phyloP scores from a whole-genome alignment of 1,139 yeast species.

The Saccharomyces hybrid region DNA sequence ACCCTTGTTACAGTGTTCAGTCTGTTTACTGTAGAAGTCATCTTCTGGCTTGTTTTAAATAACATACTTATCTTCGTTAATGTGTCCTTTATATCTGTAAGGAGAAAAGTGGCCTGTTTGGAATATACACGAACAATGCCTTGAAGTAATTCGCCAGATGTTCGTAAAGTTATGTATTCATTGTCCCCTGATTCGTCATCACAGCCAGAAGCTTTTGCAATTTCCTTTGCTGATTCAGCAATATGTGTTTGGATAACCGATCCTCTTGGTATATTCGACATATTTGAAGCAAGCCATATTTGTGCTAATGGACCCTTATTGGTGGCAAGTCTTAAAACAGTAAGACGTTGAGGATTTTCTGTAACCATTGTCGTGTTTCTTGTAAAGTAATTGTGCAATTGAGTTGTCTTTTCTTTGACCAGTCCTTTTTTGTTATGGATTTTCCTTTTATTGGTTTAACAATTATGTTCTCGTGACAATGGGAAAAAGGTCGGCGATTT shows the following conservation, averaged over 20 bases:
- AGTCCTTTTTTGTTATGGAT: not conserved
- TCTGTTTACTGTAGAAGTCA: constrained; percentile 36
- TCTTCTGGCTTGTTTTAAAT: constrained; percentile 42
- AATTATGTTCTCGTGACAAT: too few species aligned
- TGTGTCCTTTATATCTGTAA: constrained; percentile 81
- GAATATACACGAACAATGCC: constrained; percentile 89
- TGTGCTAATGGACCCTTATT: constrained; percentile 81
- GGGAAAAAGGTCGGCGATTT: too few species aligned
- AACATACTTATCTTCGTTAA: constrained; percentile 67
- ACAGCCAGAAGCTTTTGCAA: constrained; percentile 35
- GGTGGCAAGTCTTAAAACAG: constrained; percentile 29
- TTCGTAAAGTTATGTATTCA: constrained; percentile 64
- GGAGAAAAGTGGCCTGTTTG: constrained; percentile 72
- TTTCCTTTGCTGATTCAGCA: constrained; percentile 55
- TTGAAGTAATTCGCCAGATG: constrained; percentile 80
- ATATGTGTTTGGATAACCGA: constrained; percentile 72
- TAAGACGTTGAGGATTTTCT: constrained; percentile 1
- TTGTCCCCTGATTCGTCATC: constrained; percentile 15
- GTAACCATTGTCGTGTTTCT: not conserved
- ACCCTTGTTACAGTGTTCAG: constrained; percentile 49
- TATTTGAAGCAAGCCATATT: constrained; percentile 90
- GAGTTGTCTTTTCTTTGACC: not conserved
- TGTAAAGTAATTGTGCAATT: not conserved
- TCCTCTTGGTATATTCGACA: constrained; percentile 68
- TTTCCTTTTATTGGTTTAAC: not conserved